Evolutionary conservation across 352 stramenopile species (phyloP).

Genomic region (Pythium periplocum): DNA sequence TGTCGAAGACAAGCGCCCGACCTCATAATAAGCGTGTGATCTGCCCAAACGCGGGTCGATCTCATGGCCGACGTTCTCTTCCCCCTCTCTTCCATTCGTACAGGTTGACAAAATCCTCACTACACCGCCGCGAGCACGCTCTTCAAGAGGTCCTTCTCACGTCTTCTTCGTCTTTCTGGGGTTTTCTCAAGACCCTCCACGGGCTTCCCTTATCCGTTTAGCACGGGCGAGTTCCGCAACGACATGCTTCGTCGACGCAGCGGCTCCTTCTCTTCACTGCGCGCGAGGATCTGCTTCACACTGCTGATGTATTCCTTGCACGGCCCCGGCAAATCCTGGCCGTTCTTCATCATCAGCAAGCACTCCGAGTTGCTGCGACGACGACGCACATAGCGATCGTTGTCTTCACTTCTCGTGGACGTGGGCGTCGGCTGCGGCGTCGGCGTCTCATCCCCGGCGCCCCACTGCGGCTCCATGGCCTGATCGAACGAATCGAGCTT

Average conservation of each 20-base stretch:
- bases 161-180: not conserved
- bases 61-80: too few relatives aligned
- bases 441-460: constrained; percentile 11
- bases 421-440: constrained; percentile 11
- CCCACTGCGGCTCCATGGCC: constrained; percentile 22
- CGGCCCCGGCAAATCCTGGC: constrained; percentile 52
- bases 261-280: constrained; percentile 37
- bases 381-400: constrained; percentile 29
- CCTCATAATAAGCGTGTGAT: too few relatives aligned
- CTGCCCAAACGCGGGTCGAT: too few relatives aligned
- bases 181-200: not conserved
- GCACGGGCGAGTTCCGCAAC: constrained; percentile 39
- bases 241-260: constrained; percentile 62
- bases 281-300: constrained; percentile 81
- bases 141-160: not conserved
- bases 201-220: constrained; percentile 27
- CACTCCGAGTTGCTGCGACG: constrained; percentile 80
- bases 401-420: constrained; percentile 32
- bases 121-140: too few relatives aligned
- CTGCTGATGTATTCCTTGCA: constrained; percentile 84
- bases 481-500: constrained; percentile 18
- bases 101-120: too few relatives aligned
- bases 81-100: too few relatives aligned
- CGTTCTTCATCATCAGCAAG: constrained; percentile 62
- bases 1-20: too few relatives aligned